Base-by-base conservation (phyloP, 257 asterid species). In the Jacaranda mimosifolia region DNA sequence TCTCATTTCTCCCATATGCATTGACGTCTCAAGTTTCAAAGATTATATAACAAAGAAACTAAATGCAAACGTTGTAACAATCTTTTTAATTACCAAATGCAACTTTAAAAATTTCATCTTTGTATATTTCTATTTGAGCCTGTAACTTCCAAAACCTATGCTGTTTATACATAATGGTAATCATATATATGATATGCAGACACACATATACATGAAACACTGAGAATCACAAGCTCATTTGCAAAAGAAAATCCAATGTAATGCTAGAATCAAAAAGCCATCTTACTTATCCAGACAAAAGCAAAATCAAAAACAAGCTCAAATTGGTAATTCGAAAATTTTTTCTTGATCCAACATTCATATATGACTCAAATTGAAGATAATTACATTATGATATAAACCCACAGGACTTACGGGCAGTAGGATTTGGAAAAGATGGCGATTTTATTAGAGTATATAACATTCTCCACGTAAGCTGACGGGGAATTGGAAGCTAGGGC, bases 381-480 rank as follows among this genome's bases (percentile, higher is more conserved):
- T 53, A 0, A 26, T 13, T 7, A 46, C n/a, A 40, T 15, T 48
- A 49, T 19, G 19, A 9, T 39, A 48, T 2, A n/a, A 48, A 51
- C 15, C 15, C 59, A 12, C 5, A 72, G 32, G 68, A 70, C 90
- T 88, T 83, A 93, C 99, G 97, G 97, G 90, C 98, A 93, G 81
- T 96, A 91, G 1, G 99, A 87, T 87, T 96, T 96, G 92, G 99
- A 96, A 89, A 96, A 93, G 70, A 96, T 82, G 71, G 92, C 91
- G 83, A 95, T 89, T 81, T 81, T 88, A 84, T 95, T 91, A 46
- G 99, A 95, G 87, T 89, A 95, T 36, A 95, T 85, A 60, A 86
- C 90, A 79, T 70, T 95, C 75, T 95, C 98, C 56, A 95, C 98
- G 70, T 91, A 91, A 51, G 98, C 99, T 5, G 98, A 87, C 3